Base-by-base conservation (phyloP, 805 yeast genomes). In the Kodamaea nitidulidarum region DNA sequence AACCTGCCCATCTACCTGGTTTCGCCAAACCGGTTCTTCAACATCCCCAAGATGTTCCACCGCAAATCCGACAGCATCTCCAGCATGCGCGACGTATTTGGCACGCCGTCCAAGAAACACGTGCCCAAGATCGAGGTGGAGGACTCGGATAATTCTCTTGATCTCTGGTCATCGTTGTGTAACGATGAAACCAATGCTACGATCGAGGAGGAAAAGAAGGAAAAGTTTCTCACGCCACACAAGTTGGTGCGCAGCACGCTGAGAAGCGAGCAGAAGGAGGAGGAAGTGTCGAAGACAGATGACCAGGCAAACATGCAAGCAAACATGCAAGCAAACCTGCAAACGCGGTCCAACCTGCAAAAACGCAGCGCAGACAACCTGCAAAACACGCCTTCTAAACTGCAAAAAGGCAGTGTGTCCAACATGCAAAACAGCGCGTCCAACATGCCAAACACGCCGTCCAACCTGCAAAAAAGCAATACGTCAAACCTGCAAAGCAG, bases 1-100 rank as follows among this genome's bases (percentile, higher is more conserved):
- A 50, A 58, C 36, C 60, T 70, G 8, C 72, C 72, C 5, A 38
- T 63, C 15, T 48, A 49, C 35, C 43, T 59, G n/a, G 48, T 60
- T 5, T 64, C 70, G 9, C 70, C 71, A 1, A 66, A 59, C 34
- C 48, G 61, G 33, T 55, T 64, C 39, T 54, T 63, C 42, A 59
- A 54, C 34, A 44, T 48, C 6, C 45, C 62, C 38, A 50, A 43
- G 32, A 48, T 39, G 25, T 39, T 39, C 35, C 42, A 39, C 22
- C 25, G 36, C 21, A 38, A 38, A 15, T 27, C 34, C 2, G 41
- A 38, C 34, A 32, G 37, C 10, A 32, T 38, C 11, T 33, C 37
- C 16, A 38, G 41, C 7, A 33, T 53, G 32, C 17, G 28, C 35
- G 51, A 51, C 27, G 42, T 45, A 11, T 50, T 47, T 41, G 41